Evolutionary conservation across 116 monocot genomes (phyloP), one percentile per base, ranked within the genome.

Genomic region (Iris pallida): DNA sequence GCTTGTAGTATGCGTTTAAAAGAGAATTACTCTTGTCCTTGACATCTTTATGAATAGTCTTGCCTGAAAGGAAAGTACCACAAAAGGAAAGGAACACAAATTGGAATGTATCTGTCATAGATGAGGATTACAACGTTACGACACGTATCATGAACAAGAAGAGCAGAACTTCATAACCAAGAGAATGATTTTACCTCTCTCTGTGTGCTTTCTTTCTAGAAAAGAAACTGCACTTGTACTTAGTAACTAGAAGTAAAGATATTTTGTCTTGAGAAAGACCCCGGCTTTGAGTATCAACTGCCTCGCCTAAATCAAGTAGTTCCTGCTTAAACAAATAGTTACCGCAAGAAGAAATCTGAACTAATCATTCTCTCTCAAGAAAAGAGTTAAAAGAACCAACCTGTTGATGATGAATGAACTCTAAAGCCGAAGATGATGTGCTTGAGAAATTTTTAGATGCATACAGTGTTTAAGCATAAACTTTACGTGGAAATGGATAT

Each of bases 41-140:
- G 8, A 95, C 88, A 82, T 95, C 91, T 74, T 95, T 95, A 73
- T 95, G 95, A 59, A 88, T 95, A 69, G 82, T 78, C 79, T 91
- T 95, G 65, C 95, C 90, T 17, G 88, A 86, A 16, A 95, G 61
- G 74, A 95, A 95, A 58, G 90, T 80, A 68, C 95, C 91, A 75
- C 54, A 82, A 75, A 4, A 51, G 40, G 47, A 53, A 55, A n/a
- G 70, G 7, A 63, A 55, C n/a, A 64, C 19, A 65, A 19, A 1
- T 12, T n/a, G n/a, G n/a, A n/a, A n/a, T n/a, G n/a, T n/a, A n/a
- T n/a, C n/a, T n/a, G n/a, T n/a, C n/a, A n/a, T n/a, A n/a, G n/a
- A n/a, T n/a, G n/a, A n/a, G n/a, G n/a, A n/a, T n/a, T n/a, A n/a
- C n/a, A n/a, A n/a, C n/a, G n/a, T n/a, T n/a, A n/a, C n/a, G n/a